Conservation (phyloP, 1,284 basidiomycete species). For the Neonothopanus nambi region DNA sequence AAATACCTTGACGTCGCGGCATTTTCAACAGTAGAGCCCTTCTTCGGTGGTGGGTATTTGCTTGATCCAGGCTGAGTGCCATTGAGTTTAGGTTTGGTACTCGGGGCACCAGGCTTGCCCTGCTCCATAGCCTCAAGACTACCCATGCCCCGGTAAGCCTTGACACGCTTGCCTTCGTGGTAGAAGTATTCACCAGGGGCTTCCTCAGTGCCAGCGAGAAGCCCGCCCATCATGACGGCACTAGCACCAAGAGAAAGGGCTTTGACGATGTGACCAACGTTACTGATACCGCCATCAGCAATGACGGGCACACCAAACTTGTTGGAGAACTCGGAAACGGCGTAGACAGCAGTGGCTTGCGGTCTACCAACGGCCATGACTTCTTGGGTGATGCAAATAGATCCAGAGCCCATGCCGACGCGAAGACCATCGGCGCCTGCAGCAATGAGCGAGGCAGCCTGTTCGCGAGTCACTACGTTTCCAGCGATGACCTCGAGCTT, state of each 20-base stretch:
- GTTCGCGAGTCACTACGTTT: slow-evolving; percentile 97
- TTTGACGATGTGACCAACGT: slow-evolving; percentile 98
- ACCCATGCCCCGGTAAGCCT: slow-evolving; percentile 99
- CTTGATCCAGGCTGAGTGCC: slow-evolving; percentile 36
- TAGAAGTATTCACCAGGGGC: slow-evolving; percentile 99
- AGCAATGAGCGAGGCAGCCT: slow-evolving; percentile 91
- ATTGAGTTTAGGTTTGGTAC: slow-evolving; percentile 30
- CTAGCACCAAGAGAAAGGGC: slow-evolving; percentile 91
- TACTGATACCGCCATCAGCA: slow-evolving; percentile 96
- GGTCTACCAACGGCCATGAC: slow-evolving; percentile 99
- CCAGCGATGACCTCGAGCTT: slow-evolving; percentile 93
- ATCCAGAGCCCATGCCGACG: slow-evolving; percentile 97
- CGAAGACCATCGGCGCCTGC: slow-evolving; percentile 95
- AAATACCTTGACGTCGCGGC: slow-evolving; percentile 98
- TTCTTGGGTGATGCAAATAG: slow-evolving; percentile 99
- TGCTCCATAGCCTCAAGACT: slow-evolving; percentile 96
- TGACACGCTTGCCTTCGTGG: slow-evolving; percentile 97
- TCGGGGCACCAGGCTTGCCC: slow-evolving; percentile 49
- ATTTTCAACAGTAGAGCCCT: slow-evolving; percentile 73
- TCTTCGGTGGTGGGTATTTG: slow-evolving; percentile 51
- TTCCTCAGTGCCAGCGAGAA: slow-evolving; percentile 95
- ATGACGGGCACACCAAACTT: slow-evolving; percentile 97
- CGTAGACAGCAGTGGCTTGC: slow-evolving; percentile 95
- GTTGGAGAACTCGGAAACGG: slow-evolving; percentile 91
- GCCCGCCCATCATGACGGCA: slow-evolving; percentile 98